These are phyloP conservation scores for Xylaria longipes DNA, from an alignment of 495 filamentous ascomycete species.

Conservation along the genomic window DNA sequence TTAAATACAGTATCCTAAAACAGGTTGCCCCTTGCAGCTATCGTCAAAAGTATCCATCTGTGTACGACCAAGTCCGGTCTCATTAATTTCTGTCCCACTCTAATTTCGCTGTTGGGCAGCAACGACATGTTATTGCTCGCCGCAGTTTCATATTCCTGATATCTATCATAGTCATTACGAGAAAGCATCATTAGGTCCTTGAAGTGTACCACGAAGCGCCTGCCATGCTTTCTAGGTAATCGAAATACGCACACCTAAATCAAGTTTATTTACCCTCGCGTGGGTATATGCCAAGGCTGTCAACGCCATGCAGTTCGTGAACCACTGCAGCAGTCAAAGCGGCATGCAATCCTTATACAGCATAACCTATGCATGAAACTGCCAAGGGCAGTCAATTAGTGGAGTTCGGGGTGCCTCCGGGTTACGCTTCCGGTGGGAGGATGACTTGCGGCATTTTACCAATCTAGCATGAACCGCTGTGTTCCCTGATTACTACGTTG, in stretches of 20 bases:
- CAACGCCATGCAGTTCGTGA: constrained; percentile 17
- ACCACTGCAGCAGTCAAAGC: not conserved
- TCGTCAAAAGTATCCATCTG: not conserved
- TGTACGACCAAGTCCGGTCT: not conserved
- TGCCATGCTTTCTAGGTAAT: not conserved
- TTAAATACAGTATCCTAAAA: not conserved
- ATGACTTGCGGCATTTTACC: constrained; percentile 20
- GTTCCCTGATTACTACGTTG: constrained; percentile 7
- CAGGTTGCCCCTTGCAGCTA: not conserved
- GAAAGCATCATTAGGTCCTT: not conserved
- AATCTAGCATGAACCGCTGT: not conserved
- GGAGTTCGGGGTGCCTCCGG: not conserved
- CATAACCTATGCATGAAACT: constrained; percentile 1
- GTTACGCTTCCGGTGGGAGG: constrained; percentile 7
- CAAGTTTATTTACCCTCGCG: not conserved
- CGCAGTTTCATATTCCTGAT: too few relatives aligned
- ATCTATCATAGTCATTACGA: not conserved
- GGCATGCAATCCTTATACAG: not conserved
- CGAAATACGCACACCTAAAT: not conserved
- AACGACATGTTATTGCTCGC: not conserved
- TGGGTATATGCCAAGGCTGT: constrained; percentile 18
- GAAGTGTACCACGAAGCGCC: not conserved
- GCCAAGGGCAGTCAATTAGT: constrained; percentile 1
- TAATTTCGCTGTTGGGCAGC: not conserved
- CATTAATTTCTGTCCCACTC: not conserved